Conservation (phyloP, 2,329 filamentous ascomycete species). For the Pestalotiopsis sp. region DNA sequence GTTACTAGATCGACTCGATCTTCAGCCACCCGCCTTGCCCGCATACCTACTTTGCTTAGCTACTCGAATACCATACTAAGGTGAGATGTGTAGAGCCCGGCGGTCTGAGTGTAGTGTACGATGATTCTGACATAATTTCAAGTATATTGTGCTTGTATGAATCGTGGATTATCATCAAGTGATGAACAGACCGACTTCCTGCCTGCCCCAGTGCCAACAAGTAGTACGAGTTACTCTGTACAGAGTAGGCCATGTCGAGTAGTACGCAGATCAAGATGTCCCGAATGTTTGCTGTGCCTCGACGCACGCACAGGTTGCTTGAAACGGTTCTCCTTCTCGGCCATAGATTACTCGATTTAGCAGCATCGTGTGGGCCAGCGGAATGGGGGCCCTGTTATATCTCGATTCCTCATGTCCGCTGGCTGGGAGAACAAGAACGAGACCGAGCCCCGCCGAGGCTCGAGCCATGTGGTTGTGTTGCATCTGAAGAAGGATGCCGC, state of each 20-base stretch:
- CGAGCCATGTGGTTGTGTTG: conserved; percentile 5
- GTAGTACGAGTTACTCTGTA: neutral
- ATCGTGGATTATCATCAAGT: neutral
- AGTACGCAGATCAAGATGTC: too few relatives aligned
- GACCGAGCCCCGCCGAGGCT: neutral
- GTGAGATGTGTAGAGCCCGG: too few relatives aligned
- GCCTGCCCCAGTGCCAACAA: neutral
- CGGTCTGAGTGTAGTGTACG: too few relatives aligned
- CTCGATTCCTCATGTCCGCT: neutral
- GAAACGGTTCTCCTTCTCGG: neutral
- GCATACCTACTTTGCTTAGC: too few relatives aligned
- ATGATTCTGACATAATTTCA: too few relatives aligned
- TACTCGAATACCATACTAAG: neutral
- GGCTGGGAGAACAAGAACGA: neutral
- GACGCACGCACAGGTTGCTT: neutral
- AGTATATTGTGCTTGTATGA: neutral
- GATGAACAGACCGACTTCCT: neutral
- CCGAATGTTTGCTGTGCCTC: neutral
- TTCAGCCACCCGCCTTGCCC: too few relatives aligned
- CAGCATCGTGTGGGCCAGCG: neutral
- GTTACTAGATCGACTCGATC: too few relatives aligned
- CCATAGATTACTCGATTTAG: neutral
- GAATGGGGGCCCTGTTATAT: neutral
- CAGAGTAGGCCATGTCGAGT: neutral
- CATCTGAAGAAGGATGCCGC: neutral